Conservation (phyloP, 1,139 yeast genomes). For the Candida anutae region DNA sequence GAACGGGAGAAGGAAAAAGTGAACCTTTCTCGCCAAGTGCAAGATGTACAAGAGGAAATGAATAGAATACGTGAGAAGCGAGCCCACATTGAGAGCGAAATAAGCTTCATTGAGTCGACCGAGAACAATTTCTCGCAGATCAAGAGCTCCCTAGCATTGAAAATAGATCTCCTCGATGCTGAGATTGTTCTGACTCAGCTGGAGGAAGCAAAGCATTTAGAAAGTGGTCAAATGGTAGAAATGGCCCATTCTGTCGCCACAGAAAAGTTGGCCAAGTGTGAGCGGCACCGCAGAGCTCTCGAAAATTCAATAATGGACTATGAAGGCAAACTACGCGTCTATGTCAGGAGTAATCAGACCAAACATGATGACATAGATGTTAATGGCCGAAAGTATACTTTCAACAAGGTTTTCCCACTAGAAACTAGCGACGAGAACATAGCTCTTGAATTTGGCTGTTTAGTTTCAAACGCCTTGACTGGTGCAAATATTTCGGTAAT, state of each 20-base stretch:
- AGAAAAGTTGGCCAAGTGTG: constrained; percentile 15
- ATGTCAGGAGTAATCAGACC: too few relatives aligned
- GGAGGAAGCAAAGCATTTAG: constrained; percentile 3
- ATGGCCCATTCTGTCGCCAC: constrained; percentile 8
- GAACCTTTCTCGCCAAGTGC: constrained; percentile 3
- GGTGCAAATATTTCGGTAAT: constrained; percentile 15
- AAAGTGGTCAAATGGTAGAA: too few relatives aligned
- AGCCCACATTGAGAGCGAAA: constrained; percentile 3
- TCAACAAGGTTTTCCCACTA: constrained; percentile 15
- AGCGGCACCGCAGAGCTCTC: constrained; percentile 28
- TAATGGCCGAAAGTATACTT: constrained; percentile 4
- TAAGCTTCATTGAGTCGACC: constrained; percentile 8
- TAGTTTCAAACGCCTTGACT: constrained; percentile 11
- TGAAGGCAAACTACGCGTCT: constrained; percentile 29
- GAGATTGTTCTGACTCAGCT: too few relatives aligned
- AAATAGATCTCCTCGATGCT: constrained; percentile 3
- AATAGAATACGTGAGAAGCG: constrained; percentile 1
- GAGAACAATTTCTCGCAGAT: constrained; percentile 9
- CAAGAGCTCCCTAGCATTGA: constrained; percentile 4
- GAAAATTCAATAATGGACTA: constrained; percentile 49
- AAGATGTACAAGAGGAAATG: constrained; percentile 4
- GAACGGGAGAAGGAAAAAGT: constrained; percentile 6
- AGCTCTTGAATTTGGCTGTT: constrained; percentile 15
- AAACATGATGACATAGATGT: constrained; percentile 1
- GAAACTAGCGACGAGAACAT: constrained; percentile 6